phyloP scores from a whole-genome alignment of 768 basidiomycete genomes.

The Pleurotus pulmonarius region DNA sequence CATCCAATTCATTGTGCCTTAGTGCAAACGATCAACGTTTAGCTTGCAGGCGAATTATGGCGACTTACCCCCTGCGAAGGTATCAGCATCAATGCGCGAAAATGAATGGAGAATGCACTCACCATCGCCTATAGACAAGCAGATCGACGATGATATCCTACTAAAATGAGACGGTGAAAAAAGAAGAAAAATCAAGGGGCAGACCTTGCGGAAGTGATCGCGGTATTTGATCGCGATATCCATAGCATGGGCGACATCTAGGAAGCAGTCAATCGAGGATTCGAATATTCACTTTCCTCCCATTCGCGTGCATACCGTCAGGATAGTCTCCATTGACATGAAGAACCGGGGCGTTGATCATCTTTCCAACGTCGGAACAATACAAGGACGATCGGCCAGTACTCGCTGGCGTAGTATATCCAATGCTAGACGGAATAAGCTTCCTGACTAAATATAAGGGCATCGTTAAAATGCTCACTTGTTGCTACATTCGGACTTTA shows the following conservation, averaged over 20 bases:
- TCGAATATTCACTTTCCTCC: neutral
- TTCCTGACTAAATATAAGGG: no score
- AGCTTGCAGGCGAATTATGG: neutral
- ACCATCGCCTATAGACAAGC: conserved; percentile 85
- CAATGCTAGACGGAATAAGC: conserved; percentile 70
- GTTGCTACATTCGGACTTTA: conserved; percentile 35
- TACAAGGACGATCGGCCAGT: conserved; percentile 83
- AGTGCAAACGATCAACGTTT: neutral
- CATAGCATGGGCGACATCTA: conserved; percentile 82
- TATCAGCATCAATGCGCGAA: neutral
- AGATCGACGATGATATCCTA: conserved; percentile 86
- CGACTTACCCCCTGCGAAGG: conserved; percentile 33
- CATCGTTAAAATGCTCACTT: no score
- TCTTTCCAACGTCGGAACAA: conserved; percentile 85
- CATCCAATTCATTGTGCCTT: conserved; percentile 87
- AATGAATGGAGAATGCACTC: conserved; percentile 14
- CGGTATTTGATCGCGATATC: conserved; percentile 87
- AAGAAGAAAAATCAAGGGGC: neutral
- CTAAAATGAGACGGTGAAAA: neutral
- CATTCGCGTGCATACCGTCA: conserved; percentile 47
- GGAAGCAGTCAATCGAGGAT: neutral
- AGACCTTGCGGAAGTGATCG: conserved; percentile 77
- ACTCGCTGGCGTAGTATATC: conserved; percentile 88
- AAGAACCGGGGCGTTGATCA: conserved; percentile 84
- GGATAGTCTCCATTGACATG: conserved; percentile 93